Evolutionary conservation across 805 yeast species (phyloP).

Genomic region (Schwanniomyces yamadae): DNA sequence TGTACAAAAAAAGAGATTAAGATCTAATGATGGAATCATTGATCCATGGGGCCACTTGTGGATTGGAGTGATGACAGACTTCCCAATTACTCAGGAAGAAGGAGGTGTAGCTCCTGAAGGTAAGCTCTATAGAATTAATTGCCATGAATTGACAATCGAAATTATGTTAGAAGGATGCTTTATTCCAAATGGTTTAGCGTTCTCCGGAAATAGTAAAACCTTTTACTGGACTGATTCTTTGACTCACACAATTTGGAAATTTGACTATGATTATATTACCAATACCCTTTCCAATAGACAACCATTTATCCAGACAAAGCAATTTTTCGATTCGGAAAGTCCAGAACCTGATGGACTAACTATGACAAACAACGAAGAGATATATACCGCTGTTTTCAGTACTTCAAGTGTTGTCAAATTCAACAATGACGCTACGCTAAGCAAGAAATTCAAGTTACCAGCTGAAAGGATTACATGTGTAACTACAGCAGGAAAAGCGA

Average conservation of each 20-base stretch:
- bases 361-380: slow-evolving; percentile 50
- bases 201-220: slow-evolving; percentile 24
- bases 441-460: slow-evolving; percentile 57
- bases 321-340: slow-evolving; percentile 12
- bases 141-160: slow-evolving; percentile 29
- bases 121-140: slow-evolving; percentile 33
- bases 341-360: slow-evolving; percentile 83
- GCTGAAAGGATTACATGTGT: slow-evolving; percentile 63
- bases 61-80: slow-evolving; percentile 78
- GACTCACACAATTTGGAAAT: slow-evolving; percentile 34
- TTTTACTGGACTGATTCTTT: slow-evolving; percentile 44
- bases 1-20: slow-evolving; percentile 18
- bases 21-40: slow-evolving; percentile 80
- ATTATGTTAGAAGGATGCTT: slow-evolving; percentile 34
- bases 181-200: slow-evolving; percentile 68
- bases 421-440: slow-evolving; percentile 47
- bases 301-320: slow-evolving; percentile 19
- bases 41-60: slow-evolving; percentile 76
- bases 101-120: slow-evolving; percentile 50
- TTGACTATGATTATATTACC: slow-evolving; percentile 33
- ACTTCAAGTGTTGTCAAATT: slow-evolving; percentile 56
- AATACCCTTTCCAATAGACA: slow-evolving; percentile 28
- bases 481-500: slow-evolving; percentile 60
- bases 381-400: slow-evolving; percentile 70
- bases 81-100: slow-evolving; percentile 27